These are phyloP conservation scores for Cordyceps cateniannulata DNA, from an alignment of 2,329 filamentous ascomycete genomes.

Conservation along the genomic window DNA sequence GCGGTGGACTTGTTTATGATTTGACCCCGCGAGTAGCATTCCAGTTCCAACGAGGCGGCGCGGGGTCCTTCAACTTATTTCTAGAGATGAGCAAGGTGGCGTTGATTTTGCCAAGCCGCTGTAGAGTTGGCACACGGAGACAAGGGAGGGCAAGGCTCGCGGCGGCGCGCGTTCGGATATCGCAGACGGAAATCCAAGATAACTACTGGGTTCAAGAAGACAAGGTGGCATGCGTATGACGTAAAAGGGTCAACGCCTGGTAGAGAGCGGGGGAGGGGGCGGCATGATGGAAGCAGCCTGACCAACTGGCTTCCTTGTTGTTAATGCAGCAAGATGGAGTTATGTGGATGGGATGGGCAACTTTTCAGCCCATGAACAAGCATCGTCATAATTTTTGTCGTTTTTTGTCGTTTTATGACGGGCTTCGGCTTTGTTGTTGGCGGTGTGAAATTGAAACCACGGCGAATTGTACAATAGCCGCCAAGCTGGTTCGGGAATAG, in stretches of 20 bases:
- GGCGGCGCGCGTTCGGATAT: background rate
- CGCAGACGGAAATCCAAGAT: background rate
- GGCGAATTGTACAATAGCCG: slow-evolving; percentile 1
- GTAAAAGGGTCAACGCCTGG: too few species aligned
- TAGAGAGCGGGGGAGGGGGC: background rate
- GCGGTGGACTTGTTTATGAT: background rate
- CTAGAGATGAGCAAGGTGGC: background rate
- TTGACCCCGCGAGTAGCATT: background rate
- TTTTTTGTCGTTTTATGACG: too few species aligned
- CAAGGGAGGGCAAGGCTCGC: background rate
- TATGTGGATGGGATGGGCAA: background rate
- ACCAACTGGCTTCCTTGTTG: background rate
- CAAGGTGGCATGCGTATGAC: too few species aligned
- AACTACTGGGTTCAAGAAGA: too few species aligned
- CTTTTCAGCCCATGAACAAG: background rate
- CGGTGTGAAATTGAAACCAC: background rate
- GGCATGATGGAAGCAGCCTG: too few species aligned
- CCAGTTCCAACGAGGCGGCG: background rate
- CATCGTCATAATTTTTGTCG: background rate
- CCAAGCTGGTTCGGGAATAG: slow-evolving; percentile 6
- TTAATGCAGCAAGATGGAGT: slow-evolving; percentile 2
- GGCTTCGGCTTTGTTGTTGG: background rate
- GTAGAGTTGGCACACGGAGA: background rate
- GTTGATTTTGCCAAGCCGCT: background rate
- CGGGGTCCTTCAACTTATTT: background rate